phyloP scores from a whole-genome alignment of 2,329 filamentous ascomycete species.

The Fusarium sublunatum region DNA sequence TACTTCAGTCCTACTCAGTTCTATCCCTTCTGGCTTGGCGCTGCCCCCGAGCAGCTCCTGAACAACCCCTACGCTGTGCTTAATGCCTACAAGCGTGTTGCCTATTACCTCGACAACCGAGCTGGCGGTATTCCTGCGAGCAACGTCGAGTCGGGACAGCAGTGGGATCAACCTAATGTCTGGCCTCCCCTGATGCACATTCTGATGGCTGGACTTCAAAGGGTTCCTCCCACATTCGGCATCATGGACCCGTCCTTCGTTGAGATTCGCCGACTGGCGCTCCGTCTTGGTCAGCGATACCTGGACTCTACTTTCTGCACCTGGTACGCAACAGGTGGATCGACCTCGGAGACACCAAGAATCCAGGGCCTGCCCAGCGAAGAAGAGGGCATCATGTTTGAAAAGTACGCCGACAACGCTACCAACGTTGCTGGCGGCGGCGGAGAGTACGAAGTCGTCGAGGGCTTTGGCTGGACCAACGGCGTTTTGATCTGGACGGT shows the following conservation, averaged over 20 bases:
- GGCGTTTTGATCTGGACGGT: constrained; percentile 75
- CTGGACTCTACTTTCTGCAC: constrained; percentile 76
- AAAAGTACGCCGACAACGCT: constrained; percentile 72
- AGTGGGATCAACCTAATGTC: constrained; percentile 78
- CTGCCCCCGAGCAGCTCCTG: constrained; percentile 67
- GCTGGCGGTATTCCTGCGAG: constrained; percentile 71
- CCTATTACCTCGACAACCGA: constrained; percentile 61
- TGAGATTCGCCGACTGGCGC: constrained; percentile 65
- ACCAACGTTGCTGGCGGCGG: constrained; percentile 71
- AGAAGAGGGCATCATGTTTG: constrained; percentile 72
- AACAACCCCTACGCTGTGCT: constrained; percentile 69
- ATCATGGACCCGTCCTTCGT: constrained; percentile 64
- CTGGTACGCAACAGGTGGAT: constrained; percentile 74
- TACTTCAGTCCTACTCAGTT: constrained; percentile 70
- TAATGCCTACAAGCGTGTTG: constrained; percentile 64
- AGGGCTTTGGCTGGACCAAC: constrained; percentile 78
- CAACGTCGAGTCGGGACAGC: constrained; percentile 70
- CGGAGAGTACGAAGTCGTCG: constrained; percentile 76
- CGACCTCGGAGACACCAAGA: constrained; percentile 63
- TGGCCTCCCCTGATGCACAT: constrained; percentile 76
- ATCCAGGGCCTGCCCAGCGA: constrained; percentile 58
- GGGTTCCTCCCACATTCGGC: constrained; percentile 67
- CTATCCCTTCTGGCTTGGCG: constrained; percentile 77
- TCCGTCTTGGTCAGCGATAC: constrained; percentile 72
- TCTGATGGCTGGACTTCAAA: constrained; percentile 70